Percentiles rank a stretch among this genome's conserved stretches.
Evolutionary conservation across 2,329 filamentous ascomycete genomes (phyloP).

Genomic region (Hymenoscyphus infarciens): DNA sequence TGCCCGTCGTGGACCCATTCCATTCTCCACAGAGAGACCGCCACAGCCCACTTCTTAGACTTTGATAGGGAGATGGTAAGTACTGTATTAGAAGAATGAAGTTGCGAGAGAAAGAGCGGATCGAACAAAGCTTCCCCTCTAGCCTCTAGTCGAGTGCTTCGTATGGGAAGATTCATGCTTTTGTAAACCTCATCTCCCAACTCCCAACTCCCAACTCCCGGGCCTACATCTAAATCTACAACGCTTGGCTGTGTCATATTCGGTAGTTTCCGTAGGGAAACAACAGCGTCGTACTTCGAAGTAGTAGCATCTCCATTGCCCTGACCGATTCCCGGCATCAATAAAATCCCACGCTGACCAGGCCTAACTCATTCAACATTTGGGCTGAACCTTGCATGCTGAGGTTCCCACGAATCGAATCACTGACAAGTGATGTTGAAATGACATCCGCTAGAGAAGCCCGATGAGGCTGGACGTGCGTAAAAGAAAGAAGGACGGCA

Average conservation of each 20-base stretch:
- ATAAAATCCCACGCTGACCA: not conserved
- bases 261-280: not conserved
- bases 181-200: not conserved
- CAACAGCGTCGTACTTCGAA: conserved; percentile 1
- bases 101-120: conserved; percentile 2
- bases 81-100: not conserved
- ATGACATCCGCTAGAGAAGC: conserved; percentile 2
- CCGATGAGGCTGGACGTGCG: conserved; percentile 15
- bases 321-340: not conserved
- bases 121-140: not conserved
- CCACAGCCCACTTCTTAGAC: conserved; percentile 14
- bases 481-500: conserved; percentile 5
- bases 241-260: not conserved
- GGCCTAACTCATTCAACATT: not conserved
- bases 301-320: not conserved
- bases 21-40: conserved; percentile 8
- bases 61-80: conserved; percentile 16
- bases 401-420: conserved; percentile 18
- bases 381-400: conserved; percentile 5
- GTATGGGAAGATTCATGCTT: not conserved
- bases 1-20: conserved; percentile 4
- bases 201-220: not conserved
- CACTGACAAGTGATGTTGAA: not conserved
- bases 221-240: not conserved
- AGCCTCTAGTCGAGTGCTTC: not conserved